These are phyloP conservation scores for Metschnikowia aberdeeniae DNA, from an alignment of 805 yeast species.

Conservation along the genomic window DNA sequence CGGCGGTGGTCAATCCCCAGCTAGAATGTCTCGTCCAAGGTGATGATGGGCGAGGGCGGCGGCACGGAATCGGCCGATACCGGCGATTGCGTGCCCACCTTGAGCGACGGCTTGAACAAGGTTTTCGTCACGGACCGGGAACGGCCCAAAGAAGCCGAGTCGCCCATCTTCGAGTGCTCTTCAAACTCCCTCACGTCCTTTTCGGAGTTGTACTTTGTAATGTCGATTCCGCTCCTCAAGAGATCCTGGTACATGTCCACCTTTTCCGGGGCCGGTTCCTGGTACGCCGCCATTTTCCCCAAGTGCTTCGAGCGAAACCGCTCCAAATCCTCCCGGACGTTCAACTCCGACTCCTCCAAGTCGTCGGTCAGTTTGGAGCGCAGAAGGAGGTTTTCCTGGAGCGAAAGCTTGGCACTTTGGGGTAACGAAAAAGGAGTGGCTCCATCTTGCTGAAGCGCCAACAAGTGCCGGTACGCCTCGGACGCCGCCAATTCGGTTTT, in stretches of 20 bases:
- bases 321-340: conserved; percentile 20
- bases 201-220: conserved; percentile 21
- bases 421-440: conserved; percentile 9
- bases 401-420: conserved; percentile 23
- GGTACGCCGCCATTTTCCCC: conserved; percentile 15
- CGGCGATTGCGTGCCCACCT: conserved; percentile 18
- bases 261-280: conserved; percentile 35
- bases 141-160: conserved; percentile 13
- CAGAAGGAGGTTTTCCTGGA: conserved; percentile 38
- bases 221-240: conserved; percentile 30
- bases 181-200: conserved; percentile 22
- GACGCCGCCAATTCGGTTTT: conserved; percentile 26
- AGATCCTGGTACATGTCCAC: conserved; percentile 28
- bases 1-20: no score
- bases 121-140: conserved; percentile 32
- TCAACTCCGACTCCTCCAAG: conserved; percentile 16
- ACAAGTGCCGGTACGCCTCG: conserved; percentile 22
- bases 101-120: conserved; percentile 32
- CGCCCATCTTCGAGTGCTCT: not conserved
- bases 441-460: conserved; percentile 4
- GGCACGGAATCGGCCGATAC: conserved; percentile 7
- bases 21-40: conserved; percentile 29
- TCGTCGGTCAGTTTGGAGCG: conserved; percentile 29
- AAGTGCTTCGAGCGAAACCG: conserved; percentile 23
- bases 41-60: conserved; percentile 32